A percentile compares a stretch with the other conserved stretches of the same genome.
Evolutionary conservation across 1,284 basidiomycete genomes (phyloP).

Genomic region (Microbotryomycetes sp.): DNA sequence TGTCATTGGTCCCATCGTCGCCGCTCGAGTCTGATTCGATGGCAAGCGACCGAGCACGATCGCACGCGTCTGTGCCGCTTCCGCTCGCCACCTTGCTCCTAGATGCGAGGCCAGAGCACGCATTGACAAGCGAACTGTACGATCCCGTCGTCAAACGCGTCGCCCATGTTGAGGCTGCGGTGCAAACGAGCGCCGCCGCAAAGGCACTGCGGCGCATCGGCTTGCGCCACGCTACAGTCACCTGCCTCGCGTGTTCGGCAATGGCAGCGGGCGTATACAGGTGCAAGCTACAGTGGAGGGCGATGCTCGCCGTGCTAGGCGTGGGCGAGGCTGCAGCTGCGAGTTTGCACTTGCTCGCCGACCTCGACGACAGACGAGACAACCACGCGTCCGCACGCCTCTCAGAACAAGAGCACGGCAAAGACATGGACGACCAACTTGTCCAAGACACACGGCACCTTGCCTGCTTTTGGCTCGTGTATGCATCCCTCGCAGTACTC

Average conservation of each 20-base stretch:
- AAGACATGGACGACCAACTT: neutral
- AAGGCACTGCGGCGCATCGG: neutral
- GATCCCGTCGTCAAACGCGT: neutral
- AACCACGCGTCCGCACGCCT: neutral
- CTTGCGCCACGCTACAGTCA: neutral
- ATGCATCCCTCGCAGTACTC: neutral
- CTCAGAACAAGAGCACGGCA: too few relatives aligned
- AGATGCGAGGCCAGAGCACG: neutral
- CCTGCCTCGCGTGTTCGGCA: neutral
- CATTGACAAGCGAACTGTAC: neutral
- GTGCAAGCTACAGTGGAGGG: neutral
- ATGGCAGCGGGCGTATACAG: neutral
- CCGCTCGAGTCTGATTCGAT: too few relatives aligned
- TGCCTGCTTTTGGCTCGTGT: neutral
- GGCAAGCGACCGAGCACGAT: too few relatives aligned
- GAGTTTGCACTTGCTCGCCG: neutral
- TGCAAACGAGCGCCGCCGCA: neutral
- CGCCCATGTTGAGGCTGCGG: neutral
- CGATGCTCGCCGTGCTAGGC: neutral
- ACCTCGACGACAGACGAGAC: neutral
- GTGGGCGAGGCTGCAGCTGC: neutral
- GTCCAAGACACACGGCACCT: neutral
- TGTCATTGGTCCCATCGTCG: too few relatives aligned
- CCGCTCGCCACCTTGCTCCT: neutral
- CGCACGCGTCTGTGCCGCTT: neutral